These are phyloP conservation scores for Ampelocalamus luodianensis DNA, from an alignment of 176 grass and related monocot genomes.

Conservation along the genomic window DNA sequence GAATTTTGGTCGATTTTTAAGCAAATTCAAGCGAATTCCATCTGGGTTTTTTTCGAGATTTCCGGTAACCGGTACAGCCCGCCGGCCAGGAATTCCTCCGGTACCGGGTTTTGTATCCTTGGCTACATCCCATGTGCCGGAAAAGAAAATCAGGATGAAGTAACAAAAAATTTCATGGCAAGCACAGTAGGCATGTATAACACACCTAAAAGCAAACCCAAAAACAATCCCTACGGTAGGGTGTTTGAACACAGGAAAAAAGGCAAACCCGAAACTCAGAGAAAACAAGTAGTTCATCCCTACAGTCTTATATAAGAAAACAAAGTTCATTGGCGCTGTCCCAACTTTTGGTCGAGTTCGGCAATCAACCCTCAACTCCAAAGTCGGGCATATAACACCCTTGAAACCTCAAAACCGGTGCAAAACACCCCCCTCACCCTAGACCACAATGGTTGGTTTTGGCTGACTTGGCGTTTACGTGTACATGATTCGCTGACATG, in stretches of 20 bases:
- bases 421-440: not conserved
- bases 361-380: not conserved
- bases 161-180: no score
- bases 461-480: not conserved
- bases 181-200: not conserved
- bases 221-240: not conserved
- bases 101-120: no score
- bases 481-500: no score
- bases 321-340: not conserved
- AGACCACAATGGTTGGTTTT: not conserved
- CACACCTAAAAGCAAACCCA: not conserved
- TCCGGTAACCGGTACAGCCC: no score
- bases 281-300: not conserved
- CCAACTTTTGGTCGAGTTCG: not conserved
- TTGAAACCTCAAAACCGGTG: not conserved
- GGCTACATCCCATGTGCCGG: not conserved
- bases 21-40: no score
- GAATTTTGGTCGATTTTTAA: no score
- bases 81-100: no score
- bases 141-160: not conserved
- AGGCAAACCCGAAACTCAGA: not conserved
- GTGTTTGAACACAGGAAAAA: not conserved
- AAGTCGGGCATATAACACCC: not conserved
- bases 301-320: not conserved
- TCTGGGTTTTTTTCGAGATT: no score